Evolutionary conservation across 106 monocot genomes (phyloP).

Genomic region (Amphibolis antarctica): DNA sequence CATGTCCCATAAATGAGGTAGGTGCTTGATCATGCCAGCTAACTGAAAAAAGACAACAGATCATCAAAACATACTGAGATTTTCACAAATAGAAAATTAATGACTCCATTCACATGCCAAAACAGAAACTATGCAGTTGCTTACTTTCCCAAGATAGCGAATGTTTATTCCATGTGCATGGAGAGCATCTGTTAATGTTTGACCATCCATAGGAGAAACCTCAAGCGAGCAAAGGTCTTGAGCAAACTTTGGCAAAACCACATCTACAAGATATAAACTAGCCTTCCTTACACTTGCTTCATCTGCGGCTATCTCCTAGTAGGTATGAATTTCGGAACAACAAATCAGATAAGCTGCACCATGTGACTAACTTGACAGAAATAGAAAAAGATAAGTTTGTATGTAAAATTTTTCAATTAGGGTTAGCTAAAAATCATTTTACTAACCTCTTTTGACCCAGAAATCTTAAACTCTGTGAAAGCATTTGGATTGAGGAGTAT

Average conservation of each 20-base stretch:
- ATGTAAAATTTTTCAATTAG: background rate
- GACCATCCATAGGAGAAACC: constrained; percentile 98
- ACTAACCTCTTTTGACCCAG: constrained; percentile 59
- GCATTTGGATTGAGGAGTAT: constrained; percentile 90
- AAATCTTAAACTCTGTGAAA: constrained; percentile 86
- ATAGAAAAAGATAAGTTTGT: background rate
- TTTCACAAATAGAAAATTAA: background rate
- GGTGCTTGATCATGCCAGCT: constrained; percentile 54
- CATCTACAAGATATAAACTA: constrained; percentile 65
- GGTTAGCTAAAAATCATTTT: background rate
- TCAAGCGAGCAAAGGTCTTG: constrained; percentile 87
- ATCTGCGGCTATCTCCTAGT: constrained; percentile 81
- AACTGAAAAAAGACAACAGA: constrained; percentile 36
- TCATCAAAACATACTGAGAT: constrained; percentile 1
- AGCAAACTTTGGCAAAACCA: constrained; percentile 79
- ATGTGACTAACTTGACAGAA: too few relatives aligned
- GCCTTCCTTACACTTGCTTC: constrained; percentile 69
- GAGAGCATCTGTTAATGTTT: constrained; percentile 79
- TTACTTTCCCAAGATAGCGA: constrained; percentile 89
- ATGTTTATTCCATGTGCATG: constrained; percentile 93
- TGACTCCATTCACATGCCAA: background rate
- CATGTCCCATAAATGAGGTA: constrained; percentile 83
- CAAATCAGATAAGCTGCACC: too few relatives aligned
- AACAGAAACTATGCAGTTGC: background rate
- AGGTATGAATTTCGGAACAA: constrained; percentile 1